phyloP scores from a whole-genome alignment of 208 protist species.

The Leptomonas seymouri region DNA sequence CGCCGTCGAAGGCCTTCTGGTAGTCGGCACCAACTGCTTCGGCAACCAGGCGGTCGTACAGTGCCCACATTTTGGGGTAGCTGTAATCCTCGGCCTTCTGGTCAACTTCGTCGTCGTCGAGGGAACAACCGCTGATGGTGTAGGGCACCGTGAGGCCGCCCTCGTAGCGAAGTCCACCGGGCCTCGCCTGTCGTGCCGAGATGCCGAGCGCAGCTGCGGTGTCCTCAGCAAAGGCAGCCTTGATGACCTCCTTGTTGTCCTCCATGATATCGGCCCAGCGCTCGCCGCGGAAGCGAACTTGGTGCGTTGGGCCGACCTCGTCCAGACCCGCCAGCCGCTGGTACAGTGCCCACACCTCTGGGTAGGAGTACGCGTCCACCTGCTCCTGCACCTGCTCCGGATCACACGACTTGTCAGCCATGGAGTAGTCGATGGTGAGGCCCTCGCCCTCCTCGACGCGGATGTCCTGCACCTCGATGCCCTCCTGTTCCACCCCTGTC shows the following conservation, averaged over 20 bases:
- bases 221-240: conserved; percentile 44
- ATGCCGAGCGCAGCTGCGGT: conserved; percentile 43
- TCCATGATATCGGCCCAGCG: conserved; percentile 43
- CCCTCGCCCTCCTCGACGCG: conserved; percentile 41
- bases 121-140: conserved; percentile 28
- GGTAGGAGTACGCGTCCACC: conserved; percentile 56
- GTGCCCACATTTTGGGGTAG: conserved; percentile 55
- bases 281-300: conserved; percentile 52
- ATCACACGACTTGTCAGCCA: conserved; percentile 29
- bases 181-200: conserved; percentile 33
- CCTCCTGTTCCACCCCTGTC: conserved; percentile 25
- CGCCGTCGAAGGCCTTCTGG: conserved; percentile 55
- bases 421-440: conserved; percentile 58
- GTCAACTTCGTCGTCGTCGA: conserved; percentile 49
- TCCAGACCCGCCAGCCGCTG: conserved; percentile 39
- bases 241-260: conserved; percentile 33
- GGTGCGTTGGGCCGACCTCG: conserved; percentile 33
- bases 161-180: conserved; percentile 43
- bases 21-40: conserved; percentile 37
- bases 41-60: conserved; percentile 53
- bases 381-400: conserved; percentile 40
- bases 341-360: conserved; percentile 62
- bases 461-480: conserved; percentile 44
- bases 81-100: conserved; percentile 41
- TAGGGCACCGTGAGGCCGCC: conserved; percentile 55